Evolutionary conservation across 345 rosid genomes (phyloP).

Genomic region (Carallia brachiata): DNA sequence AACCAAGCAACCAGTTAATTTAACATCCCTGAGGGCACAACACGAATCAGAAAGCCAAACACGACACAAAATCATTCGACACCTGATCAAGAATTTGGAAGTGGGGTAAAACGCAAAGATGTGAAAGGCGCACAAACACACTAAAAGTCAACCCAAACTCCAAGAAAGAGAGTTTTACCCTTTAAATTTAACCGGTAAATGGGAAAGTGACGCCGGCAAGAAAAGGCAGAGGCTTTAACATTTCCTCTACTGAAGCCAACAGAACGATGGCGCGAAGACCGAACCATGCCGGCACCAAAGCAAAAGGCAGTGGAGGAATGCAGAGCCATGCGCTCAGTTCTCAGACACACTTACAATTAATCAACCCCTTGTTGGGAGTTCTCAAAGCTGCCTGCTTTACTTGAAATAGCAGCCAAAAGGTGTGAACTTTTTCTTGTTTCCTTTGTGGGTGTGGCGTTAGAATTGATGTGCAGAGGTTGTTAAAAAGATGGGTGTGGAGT

Average conservation of each 20-base stretch:
- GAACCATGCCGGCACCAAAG: constrained; percentile 17
- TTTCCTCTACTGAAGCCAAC: constrained; percentile 17
- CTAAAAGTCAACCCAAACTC: neutral
- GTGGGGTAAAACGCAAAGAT: neutral
- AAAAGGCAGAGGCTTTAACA: constrained; percentile 23
- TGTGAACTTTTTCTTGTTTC: no score
- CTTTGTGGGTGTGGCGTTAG: neutral
- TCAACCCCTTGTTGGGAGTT: no score
- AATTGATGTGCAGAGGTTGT: neutral
- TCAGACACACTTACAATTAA: neutral
- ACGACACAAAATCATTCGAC: neutral
- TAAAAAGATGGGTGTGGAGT: no score
- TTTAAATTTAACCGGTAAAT: constrained; percentile 18
- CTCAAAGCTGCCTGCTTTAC: no score
- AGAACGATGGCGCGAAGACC: constrained; percentile 17
- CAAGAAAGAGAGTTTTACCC: constrained; percentile 19
- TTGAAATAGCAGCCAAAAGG: neutral
- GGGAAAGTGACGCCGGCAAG: constrained; percentile 16
- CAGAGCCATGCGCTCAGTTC: constrained; percentile 35
- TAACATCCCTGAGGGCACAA: neutral
- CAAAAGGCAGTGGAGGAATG: constrained; percentile 25
- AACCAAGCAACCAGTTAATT: neutral
- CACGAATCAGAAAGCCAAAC: no score
- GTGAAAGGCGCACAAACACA: neutral
- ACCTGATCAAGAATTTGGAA: neutral